Conservation (phyloP, 495 filamentous ascomycete genomes). For the Trichocladium uniseriatum region DNA sequence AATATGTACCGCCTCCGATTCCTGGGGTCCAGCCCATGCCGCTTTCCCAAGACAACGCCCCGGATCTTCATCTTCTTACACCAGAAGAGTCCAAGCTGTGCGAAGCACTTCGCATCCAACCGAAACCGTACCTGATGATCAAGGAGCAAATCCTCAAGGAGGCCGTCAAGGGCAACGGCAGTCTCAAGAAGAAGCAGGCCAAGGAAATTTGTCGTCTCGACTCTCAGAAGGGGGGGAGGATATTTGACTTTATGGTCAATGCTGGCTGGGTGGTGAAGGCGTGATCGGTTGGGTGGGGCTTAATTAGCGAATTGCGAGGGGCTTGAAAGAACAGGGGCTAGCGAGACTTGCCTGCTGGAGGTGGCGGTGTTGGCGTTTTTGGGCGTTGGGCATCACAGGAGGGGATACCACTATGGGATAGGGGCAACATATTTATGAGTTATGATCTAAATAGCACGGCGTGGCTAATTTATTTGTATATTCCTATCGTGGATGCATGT, state of each 20-base stretch:
- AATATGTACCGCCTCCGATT: slow-evolving; percentile 38
- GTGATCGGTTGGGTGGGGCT: slow-evolving; percentile 15
- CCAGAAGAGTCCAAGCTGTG: slow-evolving; percentile 80
- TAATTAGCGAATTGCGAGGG: background rate
- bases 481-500: too few relatives aligned
- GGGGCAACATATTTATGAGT: background rate
- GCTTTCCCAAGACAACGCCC: slow-evolving; percentile 64
- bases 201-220: slow-evolving; percentile 51
- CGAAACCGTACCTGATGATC: slow-evolving; percentile 89
- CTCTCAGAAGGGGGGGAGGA: slow-evolving; percentile 47
- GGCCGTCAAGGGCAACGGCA: slow-evolving; percentile 77
- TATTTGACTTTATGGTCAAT: slow-evolving; percentile 92
- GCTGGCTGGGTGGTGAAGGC: slow-evolving; percentile 84
- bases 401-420: slow-evolving; percentile 10
- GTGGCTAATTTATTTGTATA: too few relatives aligned
- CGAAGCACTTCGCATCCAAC: slow-evolving; percentile 67
- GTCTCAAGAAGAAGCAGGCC: slow-evolving; percentile 82
- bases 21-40: slow-evolving; percentile 54
- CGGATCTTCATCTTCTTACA: slow-evolving; percentile 79
- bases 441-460: too few relatives aligned
- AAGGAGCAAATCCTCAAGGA: slow-evolving; percentile 84
- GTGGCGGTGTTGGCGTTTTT: background rate
- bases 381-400: background rate
- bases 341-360: too few relatives aligned
- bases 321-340: too few relatives aligned